A percentile compares a stretch with the other conserved stretches of the same genome.
Conservation (phyloP, 768 basidiomycete genomes). For the Mycena pura region DNA sequence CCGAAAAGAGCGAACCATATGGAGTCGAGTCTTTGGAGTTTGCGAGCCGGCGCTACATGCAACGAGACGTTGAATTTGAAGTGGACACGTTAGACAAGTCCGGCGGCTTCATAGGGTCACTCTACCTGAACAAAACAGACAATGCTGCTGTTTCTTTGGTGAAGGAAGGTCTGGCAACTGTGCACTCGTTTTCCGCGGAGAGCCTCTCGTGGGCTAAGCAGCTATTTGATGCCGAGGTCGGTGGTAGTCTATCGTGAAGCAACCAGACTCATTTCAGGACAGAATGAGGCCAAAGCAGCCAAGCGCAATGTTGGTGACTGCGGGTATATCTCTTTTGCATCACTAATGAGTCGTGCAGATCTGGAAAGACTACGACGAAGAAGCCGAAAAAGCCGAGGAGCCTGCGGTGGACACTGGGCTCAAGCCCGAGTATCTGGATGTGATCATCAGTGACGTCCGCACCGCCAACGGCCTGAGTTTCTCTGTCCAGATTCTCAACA, state of each 20-base stretch:
- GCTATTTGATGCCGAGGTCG: constrained; percentile 84
- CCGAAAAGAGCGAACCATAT: constrained; percentile 90
- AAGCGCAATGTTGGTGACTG: constrained; percentile 72
- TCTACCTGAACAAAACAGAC: constrained; percentile 85
- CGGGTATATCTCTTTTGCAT: neutral
- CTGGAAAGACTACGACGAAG: constrained; percentile 86
- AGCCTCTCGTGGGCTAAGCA: constrained; percentile 79
- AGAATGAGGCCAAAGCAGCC: constrained; percentile 84
- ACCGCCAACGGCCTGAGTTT: constrained; percentile 78
- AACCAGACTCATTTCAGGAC: neutral
- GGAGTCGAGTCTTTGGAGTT: constrained; percentile 86
- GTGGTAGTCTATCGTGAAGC: constrained; percentile 7
- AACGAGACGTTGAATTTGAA: constrained; percentile 94
- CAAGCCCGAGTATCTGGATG: constrained; percentile 88
- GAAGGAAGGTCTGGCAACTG: constrained; percentile 85
- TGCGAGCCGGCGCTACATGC: constrained; percentile 82
- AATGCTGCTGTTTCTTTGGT: constrained; percentile 88
- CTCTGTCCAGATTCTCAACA: constrained; percentile 92
- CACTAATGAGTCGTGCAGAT: constrained; percentile 68
- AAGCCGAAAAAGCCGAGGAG: constrained; percentile 63
- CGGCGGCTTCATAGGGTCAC: constrained; percentile 91
- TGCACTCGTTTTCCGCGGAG: constrained; percentile 90
- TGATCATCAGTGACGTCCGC: constrained; percentile 90
- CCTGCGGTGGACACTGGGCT: constrained; percentile 54
- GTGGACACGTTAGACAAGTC: constrained; percentile 91